Evolutionary conservation across 768 basidiomycete species (phyloP).

Genomic region (Tulasnella sp.): DNA sequence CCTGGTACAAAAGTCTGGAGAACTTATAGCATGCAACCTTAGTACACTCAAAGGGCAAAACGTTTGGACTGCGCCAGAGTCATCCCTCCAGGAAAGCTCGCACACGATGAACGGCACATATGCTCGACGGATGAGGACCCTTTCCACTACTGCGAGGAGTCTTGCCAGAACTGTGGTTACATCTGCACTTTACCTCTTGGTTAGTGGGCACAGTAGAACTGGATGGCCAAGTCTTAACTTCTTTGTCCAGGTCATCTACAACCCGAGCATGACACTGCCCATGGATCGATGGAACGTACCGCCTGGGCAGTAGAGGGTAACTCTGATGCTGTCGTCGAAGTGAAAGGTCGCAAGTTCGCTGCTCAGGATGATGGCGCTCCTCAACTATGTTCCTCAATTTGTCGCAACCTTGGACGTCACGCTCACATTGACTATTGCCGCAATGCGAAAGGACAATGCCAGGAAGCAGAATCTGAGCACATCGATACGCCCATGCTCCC

Average conservation of each 20-base stretch:
- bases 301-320: conserved; percentile 55
- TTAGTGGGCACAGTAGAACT: too few relatives aligned
- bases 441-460: conserved; percentile 42
- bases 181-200: conserved; percentile 55
- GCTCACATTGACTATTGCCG: conserved; percentile 56
- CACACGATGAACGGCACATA: conserved; percentile 47
- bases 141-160: conserved; percentile 54
- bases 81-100: conserved; percentile 43
- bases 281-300: conserved; percentile 59
- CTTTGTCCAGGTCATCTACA: conserved; percentile 56
- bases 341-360: conserved; percentile 48
- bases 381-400: conserved; percentile 13
- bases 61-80: conserved; percentile 48
- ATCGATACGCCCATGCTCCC: conserved; percentile 44
- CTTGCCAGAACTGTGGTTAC: conserved; percentile 55
- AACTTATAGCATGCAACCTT: neutral
- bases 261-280: conserved; percentile 57
- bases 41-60: conserved; percentile 43
- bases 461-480: conserved; percentile 47
- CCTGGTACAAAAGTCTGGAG: too few relatives aligned
- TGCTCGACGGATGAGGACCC: conserved; percentile 46
- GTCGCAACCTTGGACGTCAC: conserved; percentile 38
- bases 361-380: conserved; percentile 27
- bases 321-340: conserved; percentile 49
- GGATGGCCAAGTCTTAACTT: too few relatives aligned